A percentile compares a stretch with the other conserved stretches of the same genome.
These are phyloP conservation scores for Hyaloscypha hepaticicola DNA, from an alignment of 495 filamentous ascomycete genomes.

Conservation along the genomic window DNA sequence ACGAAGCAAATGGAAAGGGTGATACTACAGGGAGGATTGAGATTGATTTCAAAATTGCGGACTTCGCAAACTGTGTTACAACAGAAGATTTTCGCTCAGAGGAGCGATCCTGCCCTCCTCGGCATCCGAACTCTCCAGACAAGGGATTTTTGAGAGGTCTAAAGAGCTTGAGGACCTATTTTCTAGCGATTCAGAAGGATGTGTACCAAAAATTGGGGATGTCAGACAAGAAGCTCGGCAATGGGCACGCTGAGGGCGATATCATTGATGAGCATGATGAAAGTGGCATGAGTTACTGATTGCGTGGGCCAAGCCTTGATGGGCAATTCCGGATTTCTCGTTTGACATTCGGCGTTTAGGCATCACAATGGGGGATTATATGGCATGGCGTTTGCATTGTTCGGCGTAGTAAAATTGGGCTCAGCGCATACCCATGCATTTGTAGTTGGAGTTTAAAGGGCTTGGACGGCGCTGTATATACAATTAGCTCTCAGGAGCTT, in stretches of 20 bases:
- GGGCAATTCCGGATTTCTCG: neutral
- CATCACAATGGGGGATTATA: neutral
- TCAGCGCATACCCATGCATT: slow-evolving; percentile 22
- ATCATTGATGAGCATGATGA: slow-evolving; percentile 25
- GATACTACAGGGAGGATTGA: slow-evolving; percentile 50
- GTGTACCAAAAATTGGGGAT: slow-evolving; percentile 34
- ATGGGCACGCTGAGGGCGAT: neutral
- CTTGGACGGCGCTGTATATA: slow-evolving; percentile 1
- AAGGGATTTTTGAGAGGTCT: slow-evolving; percentile 87
- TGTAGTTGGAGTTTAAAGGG: neutral
- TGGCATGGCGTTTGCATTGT: slow-evolving; percentile 13
- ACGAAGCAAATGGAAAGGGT: slow-evolving; percentile 43
- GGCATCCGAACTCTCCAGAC: slow-evolving; percentile 77
- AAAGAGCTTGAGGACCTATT: slow-evolving; percentile 76
- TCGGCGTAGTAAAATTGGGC: slow-evolving; percentile 3
- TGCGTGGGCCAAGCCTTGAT: neutral
- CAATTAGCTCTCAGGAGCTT: slow-evolving; percentile 11
- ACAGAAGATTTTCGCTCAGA: slow-evolving; percentile 66
- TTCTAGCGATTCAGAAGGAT: slow-evolving; percentile 83
- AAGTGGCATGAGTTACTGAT: slow-evolving; percentile 29
- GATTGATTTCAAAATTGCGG: slow-evolving; percentile 94
- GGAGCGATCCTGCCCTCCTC: slow-evolving; percentile 74
- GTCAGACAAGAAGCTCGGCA: neutral
- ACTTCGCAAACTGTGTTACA: slow-evolving; percentile 97
- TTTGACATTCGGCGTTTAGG: neutral